Evolutionary conservation across 768 basidiomycete genomes (phyloP).

Genomic region (Flagelloscypha sp.): DNA sequence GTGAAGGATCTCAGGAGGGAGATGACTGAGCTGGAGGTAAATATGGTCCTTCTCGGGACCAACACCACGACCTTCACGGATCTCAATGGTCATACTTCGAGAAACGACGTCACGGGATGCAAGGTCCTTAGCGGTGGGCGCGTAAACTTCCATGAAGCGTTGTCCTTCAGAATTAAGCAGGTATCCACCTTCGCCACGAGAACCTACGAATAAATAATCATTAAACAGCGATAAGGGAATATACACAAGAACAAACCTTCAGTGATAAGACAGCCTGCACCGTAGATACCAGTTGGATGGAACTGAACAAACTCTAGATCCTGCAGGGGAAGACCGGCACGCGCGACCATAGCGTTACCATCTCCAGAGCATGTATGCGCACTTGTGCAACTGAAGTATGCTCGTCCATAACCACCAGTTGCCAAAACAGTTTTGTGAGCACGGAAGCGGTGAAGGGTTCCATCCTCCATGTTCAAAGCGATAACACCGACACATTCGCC

Average conservation of each 20-base stretch:
- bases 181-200: constrained; percentile 98
- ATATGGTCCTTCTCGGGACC: constrained; percentile 98
- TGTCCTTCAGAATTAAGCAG: constrained; percentile 97
- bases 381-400: constrained; percentile 98
- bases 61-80: constrained; percentile 97
- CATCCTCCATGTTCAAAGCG: constrained; percentile 99
- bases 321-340: constrained; percentile 94
- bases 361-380: constrained; percentile 99
- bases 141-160: constrained; percentile 99
- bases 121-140: constrained; percentile 98
- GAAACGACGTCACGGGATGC: constrained; percentile 99
- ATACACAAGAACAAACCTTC: constrained; percentile 57
- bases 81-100: constrained; percentile 97
- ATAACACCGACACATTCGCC: constrained; percentile 99
- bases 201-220: constrained; percentile 43
- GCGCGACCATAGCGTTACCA: constrained; percentile 96
- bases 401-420: constrained; percentile 95
- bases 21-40: constrained; percentile 92
- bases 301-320: constrained; percentile 99
- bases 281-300: constrained; percentile 99
- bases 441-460: constrained; percentile 96
- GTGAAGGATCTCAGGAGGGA: constrained; percentile 91
- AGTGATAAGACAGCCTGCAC: constrained; percentile 97
- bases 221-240: neutral
- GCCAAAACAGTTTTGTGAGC: constrained; percentile 97